Base-by-base conservation (phyloP, 1,284 basidiomycete genomes). In the Leccinum griseonigrum region DNA sequence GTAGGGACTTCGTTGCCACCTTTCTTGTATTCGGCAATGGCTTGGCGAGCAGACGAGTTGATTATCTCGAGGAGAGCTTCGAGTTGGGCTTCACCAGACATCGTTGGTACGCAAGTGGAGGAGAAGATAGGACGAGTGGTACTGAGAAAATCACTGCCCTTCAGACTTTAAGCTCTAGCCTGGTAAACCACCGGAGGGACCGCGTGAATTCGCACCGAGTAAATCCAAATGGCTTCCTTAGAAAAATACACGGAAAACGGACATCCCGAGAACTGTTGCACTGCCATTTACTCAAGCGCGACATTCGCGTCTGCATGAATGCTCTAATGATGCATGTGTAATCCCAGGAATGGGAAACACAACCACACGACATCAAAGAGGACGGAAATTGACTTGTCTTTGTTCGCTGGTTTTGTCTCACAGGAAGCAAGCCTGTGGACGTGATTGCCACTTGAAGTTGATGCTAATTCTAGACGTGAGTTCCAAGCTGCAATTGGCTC, bases 21-120 rank as follows among this genome's bases (percentile, higher is more conserved):
- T 32, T 71, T 70, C 53, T 70, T 71, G 60, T 71, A 71, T 31
- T 74, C 72, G n/a, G 60, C 51, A 3, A 71, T 73, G 14, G 71
- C 72, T 57, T 68, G 69, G 8, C 68, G 68, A 9, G 69, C 66
- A 3, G 69, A 71, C 0, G 63, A 57, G 46, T 46, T 46, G 43
- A 46, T 46, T 46, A 46, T 46, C 43, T 46, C 43, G 43, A 46
- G 43, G 43, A 46, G 43, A 6, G 43, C 43, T 46, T 46, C 64
- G 14, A 71, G 64, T 26, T 71, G 69, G 53, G 69, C 58, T 60
- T 73, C 69, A 14, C 59, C 61, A 22, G 69, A 73, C 71, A 70
- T 72, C 1, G 51, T 58, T 50, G 16, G 36, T 4, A n/a, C 3
- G 11, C 28, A 31, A n/a, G 28, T 8, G 29, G 51, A 53, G 9